Conservation (phyloP, 805 yeast genomes). For the Metschnikowia peoriensis region DNA sequence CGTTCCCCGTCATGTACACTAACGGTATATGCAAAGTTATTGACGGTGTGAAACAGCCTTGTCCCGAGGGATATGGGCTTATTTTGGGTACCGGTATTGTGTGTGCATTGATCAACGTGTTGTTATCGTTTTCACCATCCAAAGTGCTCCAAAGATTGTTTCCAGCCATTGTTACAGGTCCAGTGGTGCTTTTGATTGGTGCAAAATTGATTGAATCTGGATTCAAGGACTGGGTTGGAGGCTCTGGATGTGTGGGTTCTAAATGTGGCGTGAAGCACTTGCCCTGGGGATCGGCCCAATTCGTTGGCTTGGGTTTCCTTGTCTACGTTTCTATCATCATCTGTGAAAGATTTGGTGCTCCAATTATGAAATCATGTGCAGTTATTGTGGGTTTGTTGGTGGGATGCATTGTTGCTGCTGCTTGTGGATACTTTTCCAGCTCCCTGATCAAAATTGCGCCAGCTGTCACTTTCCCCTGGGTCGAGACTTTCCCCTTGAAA, state of each 20-base stretch:
- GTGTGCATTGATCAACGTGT: slow-evolving; percentile 73
- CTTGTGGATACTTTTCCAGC: slow-evolving; percentile 73
- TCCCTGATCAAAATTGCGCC: slow-evolving; percentile 66
- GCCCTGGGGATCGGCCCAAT: slow-evolving; percentile 85
- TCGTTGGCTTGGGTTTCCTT: slow-evolving; percentile 82
- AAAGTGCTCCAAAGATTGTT: slow-evolving; percentile 64
- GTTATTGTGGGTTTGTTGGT: slow-evolving; percentile 80
- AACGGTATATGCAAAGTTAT: slow-evolving; percentile 61
- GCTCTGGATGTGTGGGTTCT: slow-evolving; percentile 57
- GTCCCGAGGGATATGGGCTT: slow-evolving; percentile 92
- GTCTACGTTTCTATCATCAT: slow-evolving; percentile 73
- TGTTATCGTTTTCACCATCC: slow-evolving; percentile 77
- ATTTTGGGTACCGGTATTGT: slow-evolving; percentile 76
- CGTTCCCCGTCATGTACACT: slow-evolving; percentile 77
- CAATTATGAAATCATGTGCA: slow-evolving; percentile 92
- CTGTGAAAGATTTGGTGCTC: slow-evolving; percentile 87
- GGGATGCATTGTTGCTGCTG: slow-evolving; percentile 93
- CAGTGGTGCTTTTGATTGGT: slow-evolving; percentile 86
- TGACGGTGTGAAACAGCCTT: slow-evolving; percentile 67
- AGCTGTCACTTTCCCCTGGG: slow-evolving; percentile 84
- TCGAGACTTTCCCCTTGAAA: slow-evolving; percentile 70
- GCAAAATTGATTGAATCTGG: slow-evolving; percentile 66
- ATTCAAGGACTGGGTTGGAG: slow-evolving; percentile 85
- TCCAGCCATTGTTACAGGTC: slow-evolving; percentile 92
- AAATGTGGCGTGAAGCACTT: slow-evolving; percentile 23